These are phyloP conservation scores for Heliosperma pusillum DNA, from an alignment of 148 eudicot genomes.

Conservation along the genomic window DNA sequence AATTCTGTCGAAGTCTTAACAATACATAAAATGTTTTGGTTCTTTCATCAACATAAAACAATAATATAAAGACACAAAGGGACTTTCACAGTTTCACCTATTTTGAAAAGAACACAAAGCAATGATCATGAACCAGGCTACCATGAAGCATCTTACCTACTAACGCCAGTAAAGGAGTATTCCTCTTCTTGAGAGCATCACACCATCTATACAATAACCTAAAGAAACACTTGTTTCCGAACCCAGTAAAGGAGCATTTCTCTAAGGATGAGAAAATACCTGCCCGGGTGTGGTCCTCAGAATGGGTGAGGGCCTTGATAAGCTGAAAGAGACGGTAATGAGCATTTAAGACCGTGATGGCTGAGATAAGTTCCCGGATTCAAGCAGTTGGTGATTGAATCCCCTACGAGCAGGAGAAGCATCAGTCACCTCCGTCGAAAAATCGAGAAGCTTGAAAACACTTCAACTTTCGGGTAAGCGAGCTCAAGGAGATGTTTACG, in stretches of 20 bases:
- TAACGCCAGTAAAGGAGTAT: not conserved
- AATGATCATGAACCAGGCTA: not conserved
- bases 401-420: no score
- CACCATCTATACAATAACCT: not conserved
- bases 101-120: not conserved
- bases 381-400: no score
- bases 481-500: no score
- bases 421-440: no score
- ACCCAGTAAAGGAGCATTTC: not conserved
- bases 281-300: no score
- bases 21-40: not conserved
- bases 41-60: not conserved
- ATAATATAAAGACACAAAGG: not conserved
- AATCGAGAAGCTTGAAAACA: no score
- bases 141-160: not conserved
- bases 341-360: no score
- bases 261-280: not conserved
- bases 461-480: no score
- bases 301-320: no score
- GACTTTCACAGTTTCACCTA: not conserved
- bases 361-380: no score
- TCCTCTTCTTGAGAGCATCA: not conserved
- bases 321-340: no score
- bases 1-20: not conserved
- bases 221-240: not conserved